Base-by-base conservation (phyloP, 148 eudicot species). In the Pouteria glomerata region DNA sequence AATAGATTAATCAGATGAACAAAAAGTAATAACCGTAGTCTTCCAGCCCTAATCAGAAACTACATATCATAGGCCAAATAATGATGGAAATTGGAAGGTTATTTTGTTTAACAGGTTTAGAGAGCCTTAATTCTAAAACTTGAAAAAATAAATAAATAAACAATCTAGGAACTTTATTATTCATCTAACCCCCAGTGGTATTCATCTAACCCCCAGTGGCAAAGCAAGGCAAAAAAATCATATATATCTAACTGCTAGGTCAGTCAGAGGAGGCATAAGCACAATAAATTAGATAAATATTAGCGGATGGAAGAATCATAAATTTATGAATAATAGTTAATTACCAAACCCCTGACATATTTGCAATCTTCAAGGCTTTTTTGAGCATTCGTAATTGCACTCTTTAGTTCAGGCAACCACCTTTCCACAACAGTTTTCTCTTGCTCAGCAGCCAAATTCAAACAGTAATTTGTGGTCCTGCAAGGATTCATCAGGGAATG, bases 381-480 rank as follows among this genome's bases (percentile, higher is more conserved):
- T 76, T 90, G 87, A 70, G 97, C 94, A 83, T 83, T 84, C 29
- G 80, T 57, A 74, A 85, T 78, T 57, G 88, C 87, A 81, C 70
- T 85, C 65, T 76, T 85, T 27, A 95, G 88, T 78, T 92, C 96
- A 77, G 96, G 93, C 72, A 92, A 73, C 99, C 99, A 95, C 73
- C 82, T 78, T 44, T 92, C 99, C 23, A 63, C 68, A 45, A 92
- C 85, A 52, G 81, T 90, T 84, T 88, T 85, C 81, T 95, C 99
- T 85, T 95, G 99, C 56, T 95, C 97, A 73, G 88, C 80, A 64
- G 99, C 99, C 82, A 95, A 72, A 70, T 81, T 85, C 74, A 95
- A 74, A 74, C 97, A 95, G 77, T 83, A 89, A 57, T 80, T 84
- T 60, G 99, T 92, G 61, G 97, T 88, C 87, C 99, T 95, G 92